phyloP scores from a whole-genome alignment of 2,329 filamentous ascomycete genomes.

The Falciphora oryzae region DNA sequence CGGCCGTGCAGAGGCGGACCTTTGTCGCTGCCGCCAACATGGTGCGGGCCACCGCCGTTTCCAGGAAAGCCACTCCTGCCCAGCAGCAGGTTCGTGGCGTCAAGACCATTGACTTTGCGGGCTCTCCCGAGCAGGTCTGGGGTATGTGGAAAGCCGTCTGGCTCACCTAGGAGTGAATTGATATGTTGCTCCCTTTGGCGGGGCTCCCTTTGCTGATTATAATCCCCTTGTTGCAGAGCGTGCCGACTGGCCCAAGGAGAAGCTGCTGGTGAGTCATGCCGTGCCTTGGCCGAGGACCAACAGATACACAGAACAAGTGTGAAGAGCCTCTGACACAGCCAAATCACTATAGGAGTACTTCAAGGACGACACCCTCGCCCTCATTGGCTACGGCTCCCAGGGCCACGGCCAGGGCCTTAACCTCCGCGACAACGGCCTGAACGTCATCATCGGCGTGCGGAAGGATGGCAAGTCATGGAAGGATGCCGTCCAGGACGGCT shows the following conservation, averaged over 20 bases:
- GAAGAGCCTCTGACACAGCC: conserved; percentile 7
- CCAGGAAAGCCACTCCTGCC: conserved; percentile 37
- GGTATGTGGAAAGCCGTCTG: conserved; percentile 47
- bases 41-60: conserved; percentile 43
- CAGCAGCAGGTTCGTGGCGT: conserved; percentile 72
- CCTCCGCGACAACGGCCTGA: conserved; percentile 98
- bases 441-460: conserved; percentile 97
- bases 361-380: conserved; percentile 98
- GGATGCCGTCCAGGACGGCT: conserved; percentile 94
- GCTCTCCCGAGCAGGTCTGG: conserved; percentile 89
- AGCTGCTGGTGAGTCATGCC: conserved; percentile 73
- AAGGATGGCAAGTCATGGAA: conserved; percentile 99
- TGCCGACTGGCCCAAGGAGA: conserved; percentile 96
- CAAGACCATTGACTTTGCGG: conserved; percentile 99
- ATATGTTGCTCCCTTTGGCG: neutral
- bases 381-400: conserved; percentile 97
- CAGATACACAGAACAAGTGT: neutral
- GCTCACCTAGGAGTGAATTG: neutral
- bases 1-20: conserved; percentile 56
- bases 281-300: conserved; percentile 2
- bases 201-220: neutral
- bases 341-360: conserved; percentile 75
- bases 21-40: conserved; percentile 55
- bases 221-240: conserved; percentile 58
- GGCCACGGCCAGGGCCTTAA: conserved; percentile 99